Conservation (phyloP, 345 rosid genomes). For the Kernera saxatilis region DNA sequence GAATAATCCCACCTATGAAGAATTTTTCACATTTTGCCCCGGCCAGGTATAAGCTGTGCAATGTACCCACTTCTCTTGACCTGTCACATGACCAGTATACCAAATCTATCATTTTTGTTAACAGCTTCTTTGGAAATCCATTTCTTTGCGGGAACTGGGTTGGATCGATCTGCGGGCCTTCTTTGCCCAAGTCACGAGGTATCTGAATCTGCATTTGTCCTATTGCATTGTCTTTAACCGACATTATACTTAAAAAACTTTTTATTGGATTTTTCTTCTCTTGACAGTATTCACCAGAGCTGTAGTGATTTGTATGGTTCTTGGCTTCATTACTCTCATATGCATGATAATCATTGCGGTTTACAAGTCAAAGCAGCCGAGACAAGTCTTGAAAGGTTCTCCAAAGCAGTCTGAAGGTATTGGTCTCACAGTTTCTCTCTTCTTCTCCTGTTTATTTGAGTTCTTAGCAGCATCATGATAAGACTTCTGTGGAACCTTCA, state of each 20-base stretch:
- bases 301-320: constrained; percentile 51
- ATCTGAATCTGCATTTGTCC: neutral
- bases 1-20: constrained; percentile 53
- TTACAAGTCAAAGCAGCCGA: constrained; percentile 63
- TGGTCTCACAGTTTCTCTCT: neutral
- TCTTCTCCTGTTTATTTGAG: neutral
- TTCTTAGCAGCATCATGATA: neutral
- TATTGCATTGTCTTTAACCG: neutral
- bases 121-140: constrained; percentile 76
- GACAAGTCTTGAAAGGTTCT: constrained; percentile 30
- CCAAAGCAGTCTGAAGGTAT: constrained; percentile 42
- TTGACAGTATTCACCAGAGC: constrained; percentile 54
- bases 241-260: neutral
- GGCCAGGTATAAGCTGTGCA: constrained; percentile 42
- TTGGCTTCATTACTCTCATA: constrained; percentile 55
- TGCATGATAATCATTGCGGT: constrained; percentile 48
- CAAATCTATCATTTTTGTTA: neutral
- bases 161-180: constrained; percentile 69
- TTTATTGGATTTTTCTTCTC: neutral
- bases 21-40: constrained; percentile 66
- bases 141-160: constrained; percentile 78
- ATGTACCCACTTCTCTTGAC: neutral
- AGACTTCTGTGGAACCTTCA: constrained; percentile 9
- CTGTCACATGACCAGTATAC: neutral
- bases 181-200: constrained; percentile 54